phyloP scores from a whole-genome alignment of 768 basidiomycete genomes.

The Calocybe cyanea region DNA sequence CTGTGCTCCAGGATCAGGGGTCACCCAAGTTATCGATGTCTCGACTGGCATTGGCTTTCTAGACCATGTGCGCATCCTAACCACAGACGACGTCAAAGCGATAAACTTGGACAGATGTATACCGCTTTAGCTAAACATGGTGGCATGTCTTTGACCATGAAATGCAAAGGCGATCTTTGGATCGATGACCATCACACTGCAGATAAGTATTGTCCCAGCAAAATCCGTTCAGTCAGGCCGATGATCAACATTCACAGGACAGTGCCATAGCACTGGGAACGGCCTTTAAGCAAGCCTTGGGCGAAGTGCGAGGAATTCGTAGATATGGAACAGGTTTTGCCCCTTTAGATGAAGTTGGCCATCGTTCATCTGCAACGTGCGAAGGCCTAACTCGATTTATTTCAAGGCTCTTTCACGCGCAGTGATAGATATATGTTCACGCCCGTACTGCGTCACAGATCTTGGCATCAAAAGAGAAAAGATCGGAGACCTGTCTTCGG shows the following conservation, averaged over 20 bases:
- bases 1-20: constrained; percentile 58
- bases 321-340: constrained; percentile 97
- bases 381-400: constrained; percentile 6
- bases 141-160: constrained; percentile 86
- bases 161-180: constrained; percentile 92
- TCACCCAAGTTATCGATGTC: constrained; percentile 73
- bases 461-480: constrained; percentile 86
- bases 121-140: constrained; percentile 96
- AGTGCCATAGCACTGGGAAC: constrained; percentile 82
- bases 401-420: constrained; percentile 87
- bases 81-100: no score
- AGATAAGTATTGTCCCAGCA: constrained; percentile 58
- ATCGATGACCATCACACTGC: constrained; percentile 99
- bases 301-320: constrained; percentile 90
- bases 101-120: constrained; percentile 70
- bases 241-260: constrained; percentile 57
- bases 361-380: neutral
- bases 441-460: constrained; percentile 93
- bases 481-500: constrained; percentile 91
- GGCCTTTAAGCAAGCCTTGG: constrained; percentile 93
- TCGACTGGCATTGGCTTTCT: constrained; percentile 98
- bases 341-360: constrained; percentile 87
- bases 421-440: constrained; percentile 97
- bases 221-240: constrained; percentile 8
- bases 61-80: constrained; percentile 78